These are phyloP conservation scores for Alternaria dauci DNA, from an alignment of 2,329 filamentous ascomycete genomes.

Conservation along the genomic window DNA sequence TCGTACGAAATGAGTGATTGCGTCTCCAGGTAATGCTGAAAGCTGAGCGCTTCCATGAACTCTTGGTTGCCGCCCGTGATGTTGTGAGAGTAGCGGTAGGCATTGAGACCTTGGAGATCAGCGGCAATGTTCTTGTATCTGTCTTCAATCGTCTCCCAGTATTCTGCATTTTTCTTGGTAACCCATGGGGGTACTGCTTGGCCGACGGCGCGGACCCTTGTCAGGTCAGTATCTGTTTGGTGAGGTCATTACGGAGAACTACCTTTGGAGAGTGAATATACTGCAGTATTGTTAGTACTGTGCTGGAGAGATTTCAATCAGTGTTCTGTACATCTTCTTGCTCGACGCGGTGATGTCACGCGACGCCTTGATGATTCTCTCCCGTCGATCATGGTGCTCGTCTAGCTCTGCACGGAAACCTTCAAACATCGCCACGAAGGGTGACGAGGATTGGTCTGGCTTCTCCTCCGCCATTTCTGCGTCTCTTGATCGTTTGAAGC, in stretches of 20 bases:
- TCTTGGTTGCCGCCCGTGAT: conserved; percentile 87
- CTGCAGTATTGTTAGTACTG: conserved; percentile 54
- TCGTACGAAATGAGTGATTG: conserved; percentile 76
- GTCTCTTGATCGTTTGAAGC: conserved; percentile 47
- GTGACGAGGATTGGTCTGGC: conserved; percentile 48
- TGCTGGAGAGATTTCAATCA: not conserved
- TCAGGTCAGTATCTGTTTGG: conserved; percentile 13
- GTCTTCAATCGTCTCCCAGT: conserved; percentile 73
- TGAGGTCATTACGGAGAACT: not conserved
- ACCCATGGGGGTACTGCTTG: conserved; percentile 73
- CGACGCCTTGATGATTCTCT: conserved; percentile 88
- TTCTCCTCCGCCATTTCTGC: conserved; percentile 47
- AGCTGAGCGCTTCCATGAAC: conserved; percentile 89
- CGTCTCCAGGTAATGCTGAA: conserved; percentile 83
- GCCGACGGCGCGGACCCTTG: conserved; percentile 68
- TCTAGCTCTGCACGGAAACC: conserved; percentile 87
- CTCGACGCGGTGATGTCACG: conserved; percentile 91
- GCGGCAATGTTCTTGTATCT: conserved; percentile 73
- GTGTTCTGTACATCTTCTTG: conserved; percentile 84
- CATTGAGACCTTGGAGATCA: conserved; percentile 81
- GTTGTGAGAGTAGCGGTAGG: conserved; percentile 80
- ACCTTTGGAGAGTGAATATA: conserved; percentile 87
- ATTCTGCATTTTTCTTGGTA: conserved; percentile 72
- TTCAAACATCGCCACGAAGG: conserved; percentile 78
- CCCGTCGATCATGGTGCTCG: conserved; percentile 90